These are phyloP conservation scores for Starmerella stellata DNA, from an alignment of 805 yeast genomes.

Conservation along the genomic window DNA sequence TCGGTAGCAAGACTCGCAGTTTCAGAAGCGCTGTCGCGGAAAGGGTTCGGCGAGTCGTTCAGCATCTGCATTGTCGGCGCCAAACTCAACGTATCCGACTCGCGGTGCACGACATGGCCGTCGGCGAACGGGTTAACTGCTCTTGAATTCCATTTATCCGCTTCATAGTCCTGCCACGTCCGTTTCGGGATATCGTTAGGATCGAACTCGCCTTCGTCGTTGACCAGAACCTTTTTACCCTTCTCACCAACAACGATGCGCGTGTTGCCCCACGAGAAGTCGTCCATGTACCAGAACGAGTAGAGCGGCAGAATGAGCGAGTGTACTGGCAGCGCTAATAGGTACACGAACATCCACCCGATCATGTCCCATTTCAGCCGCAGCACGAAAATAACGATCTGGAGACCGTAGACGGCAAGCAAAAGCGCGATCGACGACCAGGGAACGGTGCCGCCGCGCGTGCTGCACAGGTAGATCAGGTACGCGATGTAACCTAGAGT, in stretches of 20 bases:
- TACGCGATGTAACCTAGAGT: constrained; percentile 33
- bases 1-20: not conserved
- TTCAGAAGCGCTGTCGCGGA: not conserved
- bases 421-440: constrained; percentile 37
- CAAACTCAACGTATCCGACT: constrained; percentile 8
- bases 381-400: constrained; percentile 35
- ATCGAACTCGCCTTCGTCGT: constrained; percentile 36
- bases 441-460: constrained; percentile 34
- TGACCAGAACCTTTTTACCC: constrained; percentile 32
- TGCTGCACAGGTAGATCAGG: constrained; percentile 33
- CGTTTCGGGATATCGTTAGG: constrained; percentile 36
- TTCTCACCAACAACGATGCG: constrained; percentile 37
- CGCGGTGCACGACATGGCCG: constrained; percentile 1
- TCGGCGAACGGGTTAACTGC: constrained; percentile 3
- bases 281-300: constrained; percentile 49
- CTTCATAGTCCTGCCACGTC: constrained; percentile 42
- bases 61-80: constrained; percentile 8
- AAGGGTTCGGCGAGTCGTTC: not conserved
- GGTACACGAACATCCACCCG: constrained; percentile 38
- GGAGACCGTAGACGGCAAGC: constrained; percentile 40
- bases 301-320: constrained; percentile 39
- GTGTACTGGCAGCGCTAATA: constrained; percentile 42
- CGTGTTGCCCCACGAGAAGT: constrained; percentile 51
- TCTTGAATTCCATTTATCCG: constrained; percentile 28
- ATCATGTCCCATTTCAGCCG: constrained; percentile 31